phyloP scores from a whole-genome alignment of 164 flowering plant genomes.

The Sedum album region DNA sequence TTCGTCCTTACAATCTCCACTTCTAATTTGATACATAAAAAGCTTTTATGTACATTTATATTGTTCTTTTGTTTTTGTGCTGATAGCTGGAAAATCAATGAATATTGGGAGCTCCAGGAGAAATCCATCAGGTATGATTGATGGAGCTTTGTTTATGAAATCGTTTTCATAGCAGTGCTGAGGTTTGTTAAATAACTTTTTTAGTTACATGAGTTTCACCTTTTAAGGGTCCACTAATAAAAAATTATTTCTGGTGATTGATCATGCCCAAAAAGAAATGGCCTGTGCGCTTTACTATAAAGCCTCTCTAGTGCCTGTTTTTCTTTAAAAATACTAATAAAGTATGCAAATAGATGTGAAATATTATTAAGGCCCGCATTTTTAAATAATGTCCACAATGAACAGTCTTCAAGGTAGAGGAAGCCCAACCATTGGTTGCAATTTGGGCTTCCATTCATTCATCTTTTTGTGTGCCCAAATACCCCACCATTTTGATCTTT shows the following conservation, averaged over 20 bases:
- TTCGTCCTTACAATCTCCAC: neutral
- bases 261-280: slow-evolving; percentile 2
- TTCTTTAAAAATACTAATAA: neutral
- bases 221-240: neutral
- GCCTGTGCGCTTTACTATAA: neutral
- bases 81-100: neutral
- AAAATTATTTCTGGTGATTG: neutral
- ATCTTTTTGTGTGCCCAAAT: neutral
- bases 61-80: neutral
- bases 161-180: neutral
- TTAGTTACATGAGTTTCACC: neutral
- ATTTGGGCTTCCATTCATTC: neutral
- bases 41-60: neutral
- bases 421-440: slow-evolving; percentile 3
- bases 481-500: neutral
- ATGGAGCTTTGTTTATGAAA: neutral
- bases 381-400: slow-evolving; percentile 1
- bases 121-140: neutral
- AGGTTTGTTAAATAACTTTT: neutral
- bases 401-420: neutral
- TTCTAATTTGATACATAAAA: neutral
- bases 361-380: neutral
- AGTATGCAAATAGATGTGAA: neutral
- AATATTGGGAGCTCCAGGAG: neutral
- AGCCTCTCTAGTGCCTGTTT: slow-evolving; percentile 2